These are phyloP conservation scores for Chlamydomonas sp. DNA, from an alignment of 139 green algal species.

Conservation along the genomic window DNA sequence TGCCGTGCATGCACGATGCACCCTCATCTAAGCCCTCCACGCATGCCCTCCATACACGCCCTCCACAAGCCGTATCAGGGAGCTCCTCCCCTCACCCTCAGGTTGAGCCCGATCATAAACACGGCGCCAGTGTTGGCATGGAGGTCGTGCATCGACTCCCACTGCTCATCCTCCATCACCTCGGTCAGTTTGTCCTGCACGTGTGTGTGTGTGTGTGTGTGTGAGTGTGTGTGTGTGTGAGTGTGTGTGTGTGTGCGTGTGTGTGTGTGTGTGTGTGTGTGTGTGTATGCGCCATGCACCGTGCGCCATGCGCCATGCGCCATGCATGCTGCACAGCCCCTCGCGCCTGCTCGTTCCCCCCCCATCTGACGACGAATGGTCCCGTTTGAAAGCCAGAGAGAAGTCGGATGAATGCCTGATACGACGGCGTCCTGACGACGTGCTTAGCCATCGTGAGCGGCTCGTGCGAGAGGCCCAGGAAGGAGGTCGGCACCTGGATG, in stretches of 20 bases:
- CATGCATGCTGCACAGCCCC: too few species aligned
- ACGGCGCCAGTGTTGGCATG: background rate
- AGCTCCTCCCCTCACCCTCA: background rate
- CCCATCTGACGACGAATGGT: slow-evolving; percentile 4
- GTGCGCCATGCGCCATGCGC: too few species aligned
- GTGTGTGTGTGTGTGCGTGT: too few species aligned
- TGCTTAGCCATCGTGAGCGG: background rate
- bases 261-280: too few species aligned
- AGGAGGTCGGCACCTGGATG: slow-evolving; percentile 2
- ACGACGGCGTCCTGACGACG: background rate
- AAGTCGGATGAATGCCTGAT: background rate
- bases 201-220: too few species aligned
- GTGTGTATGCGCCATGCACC: too few species aligned
- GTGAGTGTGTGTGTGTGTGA: too few species aligned
- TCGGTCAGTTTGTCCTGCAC: slow-evolving; percentile 1
- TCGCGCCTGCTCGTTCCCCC: background rate
- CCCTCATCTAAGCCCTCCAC: too few species aligned
- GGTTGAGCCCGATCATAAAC: slow-evolving; percentile 7
- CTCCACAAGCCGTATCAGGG: too few species aligned
- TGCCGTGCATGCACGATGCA: too few species aligned
- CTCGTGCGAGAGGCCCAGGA: slow-evolving; percentile 5
- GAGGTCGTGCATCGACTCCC: background rate
- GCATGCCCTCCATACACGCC: too few species aligned
- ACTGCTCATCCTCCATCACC: slow-evolving; percentile 2
- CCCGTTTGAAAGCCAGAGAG: background rate